Conservation (phyloP, 2,329 filamentous ascomycete genomes). For the Neopestalotiopsis sp. region DNA sequence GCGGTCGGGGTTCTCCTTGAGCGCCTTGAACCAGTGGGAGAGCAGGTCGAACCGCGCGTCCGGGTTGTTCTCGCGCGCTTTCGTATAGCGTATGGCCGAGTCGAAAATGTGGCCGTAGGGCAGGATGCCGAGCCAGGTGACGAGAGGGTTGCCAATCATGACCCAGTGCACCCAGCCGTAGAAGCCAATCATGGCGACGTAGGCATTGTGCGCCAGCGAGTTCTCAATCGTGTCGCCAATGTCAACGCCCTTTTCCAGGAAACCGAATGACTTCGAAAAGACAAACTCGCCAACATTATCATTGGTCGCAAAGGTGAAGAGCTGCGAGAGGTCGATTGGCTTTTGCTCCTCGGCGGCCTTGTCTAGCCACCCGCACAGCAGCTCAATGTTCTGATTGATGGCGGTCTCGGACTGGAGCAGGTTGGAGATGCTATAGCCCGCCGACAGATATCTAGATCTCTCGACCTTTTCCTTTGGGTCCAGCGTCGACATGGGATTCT, state of each 20-base stretch:
- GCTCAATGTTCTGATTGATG: conserved; percentile 24
- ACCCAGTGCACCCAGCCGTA: conserved; percentile 22
- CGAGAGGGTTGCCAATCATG: conserved; percentile 25
- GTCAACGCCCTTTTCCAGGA: conserved; percentile 33
- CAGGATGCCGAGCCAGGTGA: conserved; percentile 25
- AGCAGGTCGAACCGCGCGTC: conserved; percentile 21
- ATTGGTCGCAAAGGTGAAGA: conserved; percentile 33
- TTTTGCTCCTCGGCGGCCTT: conserved; percentile 17
- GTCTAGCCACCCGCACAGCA: conserved; percentile 28
- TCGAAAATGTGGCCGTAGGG: conserved; percentile 21
- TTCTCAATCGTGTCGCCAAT: conserved; percentile 30
- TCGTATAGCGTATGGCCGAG: not conserved
- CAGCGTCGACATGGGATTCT: conserved; percentile 45
- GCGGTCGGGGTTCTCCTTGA: conserved; percentile 13
- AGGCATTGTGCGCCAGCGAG: conserved; percentile 16
- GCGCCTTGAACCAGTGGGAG: conserved; percentile 18
- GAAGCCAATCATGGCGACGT: conserved; percentile 22
- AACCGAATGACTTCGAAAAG: conserved; percentile 35
- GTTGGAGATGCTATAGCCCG: conserved; percentile 35
- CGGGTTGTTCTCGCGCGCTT: conserved; percentile 16
- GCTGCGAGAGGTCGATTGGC: conserved; percentile 26
- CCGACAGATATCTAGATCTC: conserved; percentile 38
- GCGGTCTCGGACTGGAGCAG: conserved; percentile 25
- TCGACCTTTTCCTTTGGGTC: conserved; percentile 40
- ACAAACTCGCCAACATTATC: conserved; percentile 39